Evolutionary conservation across 2,329 filamentous ascomycete genomes (phyloP).

Genomic region (Ascochyta koolunga): DNA sequence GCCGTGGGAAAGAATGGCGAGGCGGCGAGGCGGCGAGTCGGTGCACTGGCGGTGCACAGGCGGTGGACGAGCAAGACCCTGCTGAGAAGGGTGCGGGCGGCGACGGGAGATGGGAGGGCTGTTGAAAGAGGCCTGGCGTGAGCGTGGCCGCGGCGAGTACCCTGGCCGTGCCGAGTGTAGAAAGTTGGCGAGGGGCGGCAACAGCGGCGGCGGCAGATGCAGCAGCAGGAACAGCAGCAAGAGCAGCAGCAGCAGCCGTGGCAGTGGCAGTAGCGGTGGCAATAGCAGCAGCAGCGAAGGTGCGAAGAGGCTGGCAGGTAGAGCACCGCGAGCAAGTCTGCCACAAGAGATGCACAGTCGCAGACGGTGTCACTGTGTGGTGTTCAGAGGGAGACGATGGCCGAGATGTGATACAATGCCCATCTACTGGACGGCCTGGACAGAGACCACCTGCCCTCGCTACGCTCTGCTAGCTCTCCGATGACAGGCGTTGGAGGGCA

Average conservation of each 20-base stretch:
- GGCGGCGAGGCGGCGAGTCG: constrained; percentile 9
- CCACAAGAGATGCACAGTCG: constrained; percentile 2
- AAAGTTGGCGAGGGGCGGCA: too few relatives aligned
- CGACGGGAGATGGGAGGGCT: constrained; percentile 15
- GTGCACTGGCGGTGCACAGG: constrained; percentile 22
- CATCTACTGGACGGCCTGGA: constrained; percentile 4
- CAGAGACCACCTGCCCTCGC: constrained; percentile 17
- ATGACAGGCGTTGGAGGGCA: constrained; percentile 14
- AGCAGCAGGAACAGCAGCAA: not conserved
- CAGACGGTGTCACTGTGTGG: too few relatives aligned
- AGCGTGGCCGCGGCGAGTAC: not conserved
- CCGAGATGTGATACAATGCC: constrained; percentile 2
- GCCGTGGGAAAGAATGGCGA: constrained; percentile 4
- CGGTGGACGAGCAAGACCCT: constrained; percentile 17
- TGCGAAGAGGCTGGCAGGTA: not conserved
- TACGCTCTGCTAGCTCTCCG: constrained; percentile 8
- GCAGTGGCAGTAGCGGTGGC: too few relatives aligned
- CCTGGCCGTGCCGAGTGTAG: too few relatives aligned
- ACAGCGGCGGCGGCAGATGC: too few relatives aligned
- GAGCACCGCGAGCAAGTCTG: not conserved
- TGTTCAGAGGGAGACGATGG: constrained; percentile 13
- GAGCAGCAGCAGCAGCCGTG: not conserved
- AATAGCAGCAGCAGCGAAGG: not conserved
- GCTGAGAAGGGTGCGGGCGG: constrained; percentile 13
- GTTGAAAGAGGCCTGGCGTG: constrained; percentile 12